Percentiles rank a stretch among this genome's conserved stretches.
These are phyloP conservation scores for Mycena belliarum DNA, from an alignment of 768 basidiomycete genomes.

Conservation along the genomic window DNA sequence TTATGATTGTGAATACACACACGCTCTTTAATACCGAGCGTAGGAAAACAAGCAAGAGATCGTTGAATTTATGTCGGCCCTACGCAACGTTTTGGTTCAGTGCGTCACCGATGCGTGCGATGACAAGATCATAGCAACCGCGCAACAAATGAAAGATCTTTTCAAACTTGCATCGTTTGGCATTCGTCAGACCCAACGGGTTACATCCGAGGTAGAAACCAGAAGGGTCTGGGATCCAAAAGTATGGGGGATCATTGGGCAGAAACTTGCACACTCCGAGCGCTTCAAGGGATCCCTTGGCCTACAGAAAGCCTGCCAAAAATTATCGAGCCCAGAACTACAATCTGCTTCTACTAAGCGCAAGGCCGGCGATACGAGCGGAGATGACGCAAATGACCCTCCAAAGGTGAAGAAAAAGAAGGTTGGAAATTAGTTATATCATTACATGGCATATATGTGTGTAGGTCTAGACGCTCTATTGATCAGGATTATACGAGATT, in stretches of 20 bases:
- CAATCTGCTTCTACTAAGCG: slow-evolving; percentile 34
- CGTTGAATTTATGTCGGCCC: slow-evolving; percentile 46
- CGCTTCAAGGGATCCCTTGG: slow-evolving; percentile 65
- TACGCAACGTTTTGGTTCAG: slow-evolving; percentile 52
- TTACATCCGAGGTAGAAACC: slow-evolving; percentile 32
- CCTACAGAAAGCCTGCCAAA: slow-evolving; percentile 56
- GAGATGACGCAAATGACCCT: slow-evolving; percentile 19
- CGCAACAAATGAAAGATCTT: slow-evolving; percentile 76
- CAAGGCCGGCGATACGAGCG: slow-evolving; percentile 35
- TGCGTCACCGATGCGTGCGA: slow-evolving; percentile 51
- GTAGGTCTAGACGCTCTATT: too few species aligned
- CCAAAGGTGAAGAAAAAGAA: slow-evolving; percentile 37
- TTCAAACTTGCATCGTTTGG: slow-evolving; percentile 68
- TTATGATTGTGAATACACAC: background rate
- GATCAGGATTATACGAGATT: background rate
- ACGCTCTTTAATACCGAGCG: slow-evolving; percentile 7
- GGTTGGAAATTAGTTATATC: slow-evolving; percentile 39
- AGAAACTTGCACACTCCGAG: slow-evolving; percentile 48
- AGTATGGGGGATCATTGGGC: slow-evolving; percentile 54
- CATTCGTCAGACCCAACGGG: slow-evolving; percentile 64
- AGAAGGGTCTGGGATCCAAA: slow-evolving; percentile 58
- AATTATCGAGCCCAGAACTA: slow-evolving; percentile 15
- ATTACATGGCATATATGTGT: background rate
- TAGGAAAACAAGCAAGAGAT: slow-evolving; percentile 42
- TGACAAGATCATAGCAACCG: slow-evolving; percentile 47